Base-by-base conservation (phyloP, 2,329 filamentous ascomycete species). In the Orbilia ellipsospora region DNA sequence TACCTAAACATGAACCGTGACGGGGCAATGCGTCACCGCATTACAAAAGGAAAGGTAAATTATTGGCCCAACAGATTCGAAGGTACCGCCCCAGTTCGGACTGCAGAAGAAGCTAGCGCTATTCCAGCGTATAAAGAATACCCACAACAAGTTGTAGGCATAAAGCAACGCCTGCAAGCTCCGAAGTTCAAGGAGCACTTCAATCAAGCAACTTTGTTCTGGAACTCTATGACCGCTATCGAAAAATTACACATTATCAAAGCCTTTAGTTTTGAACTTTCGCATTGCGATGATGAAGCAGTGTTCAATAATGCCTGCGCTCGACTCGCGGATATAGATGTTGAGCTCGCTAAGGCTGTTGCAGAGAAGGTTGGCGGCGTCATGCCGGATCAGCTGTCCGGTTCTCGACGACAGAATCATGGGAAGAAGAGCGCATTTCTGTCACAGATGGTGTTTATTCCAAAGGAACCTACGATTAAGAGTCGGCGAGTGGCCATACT, bases 151-250 rank as follows among this genome's bases (percentile, higher is more conserved):
- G 83, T 92, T 0, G 84, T 84, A 3, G 91, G 91, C 2, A 88
- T 92, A 80, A 94, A 95, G 84, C 84, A 86, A 16, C 88, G 92
- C 10, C 84, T 89, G 4, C 85, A 87, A 80, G 91, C 88, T 77
- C 86, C 86, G 78, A 94, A 94, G 83, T 94, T 94, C 85, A 87
- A 85, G 77, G 91, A 95, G 77, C 91, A 94, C 81, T 88, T 88
- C 82, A 89, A 87, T 59, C 92, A 95, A 81, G 91, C 92, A 0
- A 91, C 94, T 80, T 84, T 94, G 1, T 95, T 95, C 84, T 94
- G 89, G 84, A 94, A 94, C 84, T 93, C 90, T 15, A 82, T 94
- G 78, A 87, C 88, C 0, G 83, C 85, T 0, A 84, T 88, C 2
- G 92, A 94, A 82, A 89, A 91, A 82, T 80, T 80, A 12, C 90